Evolutionary conservation across 164 flowering plant species (phyloP).

Genomic region (Liquidambar formosana): DNA sequence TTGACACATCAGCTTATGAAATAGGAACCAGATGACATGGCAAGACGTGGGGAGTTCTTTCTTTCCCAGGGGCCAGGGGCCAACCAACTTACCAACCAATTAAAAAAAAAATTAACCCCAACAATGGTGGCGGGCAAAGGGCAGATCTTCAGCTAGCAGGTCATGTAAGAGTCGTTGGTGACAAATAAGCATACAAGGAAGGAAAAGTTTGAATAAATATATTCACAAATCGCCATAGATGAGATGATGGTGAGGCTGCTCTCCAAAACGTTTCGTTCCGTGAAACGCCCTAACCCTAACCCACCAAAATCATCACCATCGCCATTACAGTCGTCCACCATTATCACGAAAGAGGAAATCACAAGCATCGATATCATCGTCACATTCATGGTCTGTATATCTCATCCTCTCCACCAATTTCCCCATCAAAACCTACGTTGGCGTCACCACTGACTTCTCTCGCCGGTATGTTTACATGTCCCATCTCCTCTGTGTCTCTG

Average conservation of each 20-base stretch:
- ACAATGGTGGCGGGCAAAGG: too few species aligned
- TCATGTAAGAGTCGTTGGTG: too few species aligned
- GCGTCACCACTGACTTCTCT: conserved; percentile 69
- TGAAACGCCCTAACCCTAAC: conserved; percentile 15
- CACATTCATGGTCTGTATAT: conserved; percentile 60
- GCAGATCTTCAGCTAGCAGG: too few species aligned
- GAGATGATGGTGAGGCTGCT: conserved; percentile 21
- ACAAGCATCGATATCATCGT: neutral
- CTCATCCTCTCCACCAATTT: conserved; percentile 65
- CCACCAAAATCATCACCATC: neutral
- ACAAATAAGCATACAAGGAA: too few species aligned
- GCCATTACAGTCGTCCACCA: neutral
- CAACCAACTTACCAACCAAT: too few species aligned
- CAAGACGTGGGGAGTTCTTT: too few species aligned
- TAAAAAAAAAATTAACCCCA: too few species aligned
- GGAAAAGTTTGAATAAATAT: too few species aligned
- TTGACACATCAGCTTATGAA: too few species aligned
- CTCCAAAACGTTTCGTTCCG: conserved; percentile 23
- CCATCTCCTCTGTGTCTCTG: neutral
- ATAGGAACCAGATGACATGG: too few species aligned
- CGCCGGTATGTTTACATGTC: conserved; percentile 50
- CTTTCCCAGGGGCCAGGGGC: too few species aligned
- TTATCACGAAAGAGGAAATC: conserved; percentile 4
- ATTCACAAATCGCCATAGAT: neutral
- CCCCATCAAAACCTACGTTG: conserved; percentile 76